Evolutionary conservation across 176 grass and related monocot species (phyloP), one percentile per base, ranked within the genome.

Genomic region (Carex scoparia): DNA sequence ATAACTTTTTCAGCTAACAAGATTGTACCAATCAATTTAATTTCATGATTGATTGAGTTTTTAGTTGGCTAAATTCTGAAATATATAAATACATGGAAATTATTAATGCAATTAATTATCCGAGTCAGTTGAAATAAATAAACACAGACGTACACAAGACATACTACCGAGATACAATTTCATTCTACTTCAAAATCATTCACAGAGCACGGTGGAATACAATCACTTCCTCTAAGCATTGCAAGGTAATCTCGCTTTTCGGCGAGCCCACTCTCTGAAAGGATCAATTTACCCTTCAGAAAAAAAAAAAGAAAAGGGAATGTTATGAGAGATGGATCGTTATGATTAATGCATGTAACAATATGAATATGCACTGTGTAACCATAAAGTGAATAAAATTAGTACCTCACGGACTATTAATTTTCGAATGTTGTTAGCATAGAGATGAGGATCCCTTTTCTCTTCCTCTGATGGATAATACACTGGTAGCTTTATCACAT

Each of bases 241-340:
- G 85, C 85, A 90, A 91, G 92, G 79, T 98, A 98, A 33, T 90
- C 87, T 48, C 95, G 82, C 77, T 98, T 98, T 79, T 98, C 95
- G 2, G 89, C 84, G 7, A 98, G 80, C 86, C 95, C 95, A 63
- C 92, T 87, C 59, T 98, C 93, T 63, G 92, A 98, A 86, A 98
- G 88, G 69, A 89, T 84, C 62, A 98, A 90, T 85, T 90, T 89
- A 23, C 92, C 95, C 95, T 94, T 89, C 85, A 84, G 40, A 40
- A 40, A 40, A 40, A 61, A 48, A 69, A 37, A 49, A 7, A 87
- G 58, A 46, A 35, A 53, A 0, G 23, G 23, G 23, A 23, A 83
- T 59, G 4, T 30, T 42, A 37, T 4, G 65, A 54, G 7, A 61
- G 8, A 88, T 70, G 69, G 38, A 59, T 79, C 30, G 15, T 4